Base-by-base conservation (phyloP, 768 basidiomycete genomes). In the Myochromella boudieri region DNA sequence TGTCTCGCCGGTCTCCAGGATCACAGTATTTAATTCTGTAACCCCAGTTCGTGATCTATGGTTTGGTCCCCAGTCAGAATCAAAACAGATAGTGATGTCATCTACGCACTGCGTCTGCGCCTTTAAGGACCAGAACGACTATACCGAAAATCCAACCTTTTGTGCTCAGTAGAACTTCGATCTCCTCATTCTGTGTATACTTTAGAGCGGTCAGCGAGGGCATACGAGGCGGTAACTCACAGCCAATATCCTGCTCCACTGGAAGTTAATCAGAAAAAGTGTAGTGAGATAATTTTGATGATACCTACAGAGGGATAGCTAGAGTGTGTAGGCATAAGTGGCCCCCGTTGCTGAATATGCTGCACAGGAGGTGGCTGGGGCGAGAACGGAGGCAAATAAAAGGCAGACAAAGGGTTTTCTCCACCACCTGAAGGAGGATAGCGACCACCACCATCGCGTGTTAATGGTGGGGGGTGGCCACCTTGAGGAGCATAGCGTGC, bases 111-210 rank as follows among this genome's bases (percentile, higher is more conserved):
- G 25, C 15, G 20, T 48, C 37, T 4, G 40, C 32, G 4, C 42
- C 51, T 28, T 52, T 52, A 7, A 48, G 36, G 5, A 48, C 51
- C 7, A 32, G 46, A 10, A 52, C 18, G 11, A 52, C 44, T 10
- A 52, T 15, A 14, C 51, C 51, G 4, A 44, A 15, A 8, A 52
- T 46, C 51, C 51, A 52, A 22, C 51, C 46, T 26, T 42, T 44
- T 4, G 46, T 37, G 29, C 40, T 42, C 2, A 52, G 21, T 12
- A 40, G 26, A 5, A 52, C 51, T 34, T 38, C 20, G 9, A 52
- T 42, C 18, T 33, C 32, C 11, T 52, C 46, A 26, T 52, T 52
- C 51, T 52, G 29, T 39, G 6, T 26, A 44, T 32, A 10, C 29
- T 31, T 31, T 31, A 31, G 29, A 31, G 9, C 9, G 29, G n/a